Evolutionary conservation across 257 asterid species (phyloP).

Genomic region (Nicotiana benthamiana): DNA sequence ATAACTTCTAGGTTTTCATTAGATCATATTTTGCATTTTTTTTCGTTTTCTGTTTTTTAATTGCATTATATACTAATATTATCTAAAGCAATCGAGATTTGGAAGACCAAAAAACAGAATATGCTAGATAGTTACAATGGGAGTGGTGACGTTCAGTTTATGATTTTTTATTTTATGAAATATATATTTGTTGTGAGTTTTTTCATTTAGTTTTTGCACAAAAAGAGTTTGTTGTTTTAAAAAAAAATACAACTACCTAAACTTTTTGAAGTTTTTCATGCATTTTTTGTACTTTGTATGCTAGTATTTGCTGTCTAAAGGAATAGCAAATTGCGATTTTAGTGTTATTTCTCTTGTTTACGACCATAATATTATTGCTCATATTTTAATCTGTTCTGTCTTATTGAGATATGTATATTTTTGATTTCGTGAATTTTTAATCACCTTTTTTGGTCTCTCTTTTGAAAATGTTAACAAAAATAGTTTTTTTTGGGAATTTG

Average conservation of each 20-base stretch:
- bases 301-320: background rate
- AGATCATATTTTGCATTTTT: background rate
- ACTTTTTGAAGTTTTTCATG: background rate
- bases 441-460: background rate
- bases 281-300: background rate
- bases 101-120: too few relatives aligned
- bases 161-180: too few relatives aligned
- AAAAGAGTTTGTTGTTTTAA: background rate
- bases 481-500: background rate
- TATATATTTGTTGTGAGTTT: too few relatives aligned
- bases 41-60: background rate
- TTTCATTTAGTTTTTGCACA: too few relatives aligned
- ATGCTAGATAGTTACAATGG: too few relatives aligned
- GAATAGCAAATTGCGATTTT: background rate
- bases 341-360: background rate
- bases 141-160: too few relatives aligned
- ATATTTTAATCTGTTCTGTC: background rate
- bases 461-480: background rate
- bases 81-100: too few relatives aligned
- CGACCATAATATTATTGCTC: background rate
- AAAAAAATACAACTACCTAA: background rate
- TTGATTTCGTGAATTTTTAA: background rate
- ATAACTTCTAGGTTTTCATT: background rate
- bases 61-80: background rate
- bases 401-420: background rate